A percentile compares a stretch with the other conserved stretches of the same genome.
phyloP scores from a whole-genome alignment of 208 protist species.

The Paratrypanosoma confusum region DNA sequence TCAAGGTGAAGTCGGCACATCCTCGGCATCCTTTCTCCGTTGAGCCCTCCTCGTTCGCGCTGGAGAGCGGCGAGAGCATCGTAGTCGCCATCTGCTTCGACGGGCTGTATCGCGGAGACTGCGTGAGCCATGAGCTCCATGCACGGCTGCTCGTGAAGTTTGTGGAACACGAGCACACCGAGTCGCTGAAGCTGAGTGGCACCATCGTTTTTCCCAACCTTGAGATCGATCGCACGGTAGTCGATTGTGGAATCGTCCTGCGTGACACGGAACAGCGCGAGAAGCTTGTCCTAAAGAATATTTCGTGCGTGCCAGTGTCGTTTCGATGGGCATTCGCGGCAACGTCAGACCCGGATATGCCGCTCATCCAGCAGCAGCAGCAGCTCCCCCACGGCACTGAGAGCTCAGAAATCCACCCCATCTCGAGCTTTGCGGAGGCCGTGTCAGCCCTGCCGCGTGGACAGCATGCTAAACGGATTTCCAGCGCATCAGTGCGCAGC shows the following conservation, averaged over 20 bases:
- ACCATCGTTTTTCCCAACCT: slow-evolving; percentile 86
- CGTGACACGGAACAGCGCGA: slow-evolving; percentile 77
- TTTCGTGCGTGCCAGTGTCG: too few relatives aligned
- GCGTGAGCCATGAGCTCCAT: slow-evolving; percentile 60
- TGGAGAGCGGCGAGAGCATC: slow-evolving; percentile 63
- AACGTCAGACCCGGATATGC: too few relatives aligned
- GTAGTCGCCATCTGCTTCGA: slow-evolving; percentile 84
- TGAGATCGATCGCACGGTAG: slow-evolving; percentile 30
- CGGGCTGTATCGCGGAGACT: slow-evolving; percentile 71
- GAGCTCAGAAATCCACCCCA: too few relatives aligned
- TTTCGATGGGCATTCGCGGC: too few relatives aligned
- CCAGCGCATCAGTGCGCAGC: too few relatives aligned
- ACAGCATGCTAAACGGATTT: too few relatives aligned
- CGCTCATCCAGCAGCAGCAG: too few relatives aligned
- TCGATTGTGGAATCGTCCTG: slow-evolving; percentile 92
- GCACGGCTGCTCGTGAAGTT: slow-evolving; percentile 73
- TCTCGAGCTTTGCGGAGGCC: too few relatives aligned
- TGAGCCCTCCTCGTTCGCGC: slow-evolving; percentile 28
- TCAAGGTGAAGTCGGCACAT: slow-evolving; percentile 26
- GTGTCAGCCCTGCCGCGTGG: too few relatives aligned
- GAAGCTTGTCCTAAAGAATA: slow-evolving; percentile 72
- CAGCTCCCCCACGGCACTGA: too few relatives aligned
- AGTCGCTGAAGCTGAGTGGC: slow-evolving; percentile 69
- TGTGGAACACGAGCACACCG: slow-evolving; percentile 79
- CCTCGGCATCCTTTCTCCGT: slow-evolving; percentile 44